Evolutionary conservation across 2,329 filamentous ascomycete genomes (phyloP).

Genomic region (Sporothrix dimorphospora): DNA sequence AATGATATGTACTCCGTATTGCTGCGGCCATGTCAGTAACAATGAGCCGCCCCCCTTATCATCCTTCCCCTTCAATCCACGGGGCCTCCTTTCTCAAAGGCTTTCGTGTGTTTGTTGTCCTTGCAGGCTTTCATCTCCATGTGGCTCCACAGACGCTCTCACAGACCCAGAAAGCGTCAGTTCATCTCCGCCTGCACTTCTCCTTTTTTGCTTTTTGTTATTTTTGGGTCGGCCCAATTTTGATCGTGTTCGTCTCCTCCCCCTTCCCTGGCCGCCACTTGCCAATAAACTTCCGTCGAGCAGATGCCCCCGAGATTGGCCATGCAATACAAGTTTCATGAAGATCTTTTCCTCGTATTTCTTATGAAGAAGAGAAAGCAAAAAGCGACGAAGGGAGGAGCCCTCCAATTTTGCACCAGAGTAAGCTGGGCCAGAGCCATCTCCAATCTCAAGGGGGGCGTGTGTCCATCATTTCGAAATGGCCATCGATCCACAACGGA

Average conservation of each 20-base stretch:
- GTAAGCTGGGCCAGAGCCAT: slow-evolving; percentile 1
- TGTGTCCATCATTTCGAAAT: background rate
- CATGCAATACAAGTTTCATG: slow-evolving; percentile 15
- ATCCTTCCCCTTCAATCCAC: background rate
- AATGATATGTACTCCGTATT: background rate
- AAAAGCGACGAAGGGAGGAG: background rate
- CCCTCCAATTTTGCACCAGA: background rate
- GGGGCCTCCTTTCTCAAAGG: background rate
- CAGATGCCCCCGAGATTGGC: background rate
- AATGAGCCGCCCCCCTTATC: background rate
- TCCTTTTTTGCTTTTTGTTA: background rate
- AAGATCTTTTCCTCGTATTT: slow-evolving; percentile 13
- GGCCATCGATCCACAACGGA: background rate
- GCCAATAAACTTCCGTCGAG: background rate
- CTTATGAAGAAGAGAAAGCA: background rate
- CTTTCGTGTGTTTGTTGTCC: background rate
- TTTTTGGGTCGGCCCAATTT: slow-evolving; percentile 4
- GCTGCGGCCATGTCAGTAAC: background rate
- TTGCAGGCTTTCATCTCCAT: background rate
- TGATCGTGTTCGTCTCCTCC: background rate
- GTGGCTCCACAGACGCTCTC: background rate
- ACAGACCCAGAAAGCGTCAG: background rate
- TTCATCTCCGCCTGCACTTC: background rate
- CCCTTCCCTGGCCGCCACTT: background rate
- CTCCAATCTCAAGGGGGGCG: background rate